phyloP scores from a whole-genome alignment of 1,284 basidiomycete species.

The Earliella scabrosa region DNA sequence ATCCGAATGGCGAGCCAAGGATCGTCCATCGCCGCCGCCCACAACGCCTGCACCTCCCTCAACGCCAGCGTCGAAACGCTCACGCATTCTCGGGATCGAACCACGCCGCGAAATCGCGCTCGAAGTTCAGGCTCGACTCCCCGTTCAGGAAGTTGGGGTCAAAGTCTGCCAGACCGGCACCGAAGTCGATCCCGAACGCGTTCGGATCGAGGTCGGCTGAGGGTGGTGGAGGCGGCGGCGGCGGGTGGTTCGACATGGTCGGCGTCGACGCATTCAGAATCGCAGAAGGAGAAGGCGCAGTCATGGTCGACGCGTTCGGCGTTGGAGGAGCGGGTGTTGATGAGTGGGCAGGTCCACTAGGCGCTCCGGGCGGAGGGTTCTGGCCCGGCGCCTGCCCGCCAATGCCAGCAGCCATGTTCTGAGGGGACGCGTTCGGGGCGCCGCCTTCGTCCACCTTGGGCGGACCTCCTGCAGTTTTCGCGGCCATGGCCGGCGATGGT shows the following conservation, averaged over 20 bases:
- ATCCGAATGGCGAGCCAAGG: too few relatives aligned
- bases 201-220: constrained; percentile 49
- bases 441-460: constrained; percentile 32
- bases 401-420: constrained; percentile 40
- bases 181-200: constrained; percentile 43
- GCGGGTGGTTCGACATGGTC: constrained; percentile 15
- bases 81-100: constrained; percentile 47
- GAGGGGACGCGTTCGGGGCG: constrained; percentile 44
- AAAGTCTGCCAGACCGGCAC: constrained; percentile 3
- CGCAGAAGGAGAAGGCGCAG: constrained; percentile 49
- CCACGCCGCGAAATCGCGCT: constrained; percentile 72
- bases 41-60: not conserved
- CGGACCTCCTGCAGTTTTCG: constrained; percentile 28
- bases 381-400: constrained; percentile 24
- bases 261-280: constrained; percentile 40
- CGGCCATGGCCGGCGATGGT: constrained; percentile 45
- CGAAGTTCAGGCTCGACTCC: constrained; percentile 57
- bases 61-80: not conserved
- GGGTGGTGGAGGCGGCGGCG: constrained; percentile 23
- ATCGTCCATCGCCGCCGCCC: too few relatives aligned
- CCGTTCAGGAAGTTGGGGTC: constrained; percentile 8
- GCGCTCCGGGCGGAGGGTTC: not conserved
- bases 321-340: constrained; percentile 51
- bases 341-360: constrained; percentile 20
- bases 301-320: constrained; percentile 44